Evolutionary conservation across 805 yeast species (phyloP), one percentile per base, ranked within the genome.

Genomic region (Ogataea methanolica): DNA sequence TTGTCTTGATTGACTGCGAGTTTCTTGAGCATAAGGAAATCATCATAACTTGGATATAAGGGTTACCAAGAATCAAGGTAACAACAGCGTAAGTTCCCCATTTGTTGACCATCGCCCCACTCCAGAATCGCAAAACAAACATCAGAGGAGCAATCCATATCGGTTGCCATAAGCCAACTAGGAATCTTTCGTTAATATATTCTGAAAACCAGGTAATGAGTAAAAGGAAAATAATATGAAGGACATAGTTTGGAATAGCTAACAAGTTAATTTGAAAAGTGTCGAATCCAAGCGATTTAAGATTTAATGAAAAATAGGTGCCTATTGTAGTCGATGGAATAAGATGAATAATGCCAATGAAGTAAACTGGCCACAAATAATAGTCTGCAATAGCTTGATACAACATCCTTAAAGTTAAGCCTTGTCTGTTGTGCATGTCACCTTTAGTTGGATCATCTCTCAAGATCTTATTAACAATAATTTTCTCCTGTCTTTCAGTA

Each of bases 391-490:
- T 43, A 3, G 79, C 65, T 21, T 63, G 54, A 54, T 65, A 59
- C 16, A 82, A 52, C 60, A 67, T 70, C 41, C 59, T 68, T 5
- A 67, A 52, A 3, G 72, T 60, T 17, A 82, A 60, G 5, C 82
- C 80, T 54, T 77, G 76, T 58, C 83, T 69, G 58, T 82, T 81
- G 58, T 80, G 71, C 85, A 80, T 79, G 51, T 79, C 84, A 21
- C 85, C 84, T 67, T 76, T 76, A 11, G 73, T 56, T 21, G 87
- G 87, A 56, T 82, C 88, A 58, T 82, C 86, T 53, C 85, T 66
- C 44, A 82, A 62, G 2, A 82, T 71, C 50, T 80, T 68, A 58
- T 80, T 80, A 43, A 79, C 84, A 33, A 80, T 67, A 47, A 82
- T 79, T 48, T 75, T 74, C 59, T 76, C 79, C 51, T 82, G 84